Base-by-base conservation (phyloP, 2,329 filamentous ascomycete genomes). In the Mycocentrospora acerina region DNA sequence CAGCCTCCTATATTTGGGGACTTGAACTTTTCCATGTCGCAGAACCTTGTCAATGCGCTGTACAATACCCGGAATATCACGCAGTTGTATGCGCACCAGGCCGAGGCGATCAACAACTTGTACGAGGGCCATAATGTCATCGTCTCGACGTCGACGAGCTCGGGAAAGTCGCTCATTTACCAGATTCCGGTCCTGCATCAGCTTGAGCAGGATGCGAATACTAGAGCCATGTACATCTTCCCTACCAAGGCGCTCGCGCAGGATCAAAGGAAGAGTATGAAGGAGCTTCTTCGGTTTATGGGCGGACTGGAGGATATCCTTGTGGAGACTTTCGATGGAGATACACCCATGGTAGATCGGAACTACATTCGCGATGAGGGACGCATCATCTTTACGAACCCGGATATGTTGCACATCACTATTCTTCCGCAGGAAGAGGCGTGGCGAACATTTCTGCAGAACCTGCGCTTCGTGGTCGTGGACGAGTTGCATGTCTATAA, bases 121-220 rank as follows among this genome's bases (percentile, higher is more conserved):
- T 78, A 91, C 39, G 80, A 85, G 3, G 91, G 90, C 0, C 80
- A 85, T 25, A 83, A 96, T 62, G 89, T 97, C 11, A 91, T 98
- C 35, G 85, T 98, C 2, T 85, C 90, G 2, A 98, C 93, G 0
- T 95, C 91, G 0, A 98, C 93, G 0, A 95, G 88, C 60, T 98
- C 93, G 1, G 93, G 93, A 9, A 98, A 98, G 67, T 96, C 90
- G 5, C 72, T 98, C n/a, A 96, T 98, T 45, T 98, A 97, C 60
- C 93, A 98, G 59, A 78, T 98, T 12, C 93, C 93, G 0, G 89
- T 98, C 29, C 71, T 98, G 9, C 83, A 95, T 60, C 86, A 88
- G 33, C 72, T 98, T 2, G 91, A 98, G 65, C 74, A 81, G 35
- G 86, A 97, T 56, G 71, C 68, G 2, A 75, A 83, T 39, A 87